Percentiles rank a stretch among this genome's conserved stretches.
These are phyloP conservation scores for Arctium lappa DNA, from an alignment of 129 eudicot genomes.

Conservation along the genomic window DNA sequence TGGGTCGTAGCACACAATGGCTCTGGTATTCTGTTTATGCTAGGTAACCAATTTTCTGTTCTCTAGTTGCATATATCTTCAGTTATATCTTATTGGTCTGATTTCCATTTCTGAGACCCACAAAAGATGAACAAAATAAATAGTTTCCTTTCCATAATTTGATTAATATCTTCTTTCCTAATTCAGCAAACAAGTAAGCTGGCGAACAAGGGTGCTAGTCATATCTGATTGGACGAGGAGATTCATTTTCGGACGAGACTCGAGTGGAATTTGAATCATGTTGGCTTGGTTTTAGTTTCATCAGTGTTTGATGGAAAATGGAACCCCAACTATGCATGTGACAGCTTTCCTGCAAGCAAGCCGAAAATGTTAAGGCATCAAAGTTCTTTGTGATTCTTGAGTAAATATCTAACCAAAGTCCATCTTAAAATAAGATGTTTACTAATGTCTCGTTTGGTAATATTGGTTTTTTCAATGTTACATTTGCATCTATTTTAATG, in stretches of 20 bases:
- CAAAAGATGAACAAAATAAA: background rate
- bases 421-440: background rate
- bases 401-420: background rate
- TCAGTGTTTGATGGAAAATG: slow-evolving; percentile 1
- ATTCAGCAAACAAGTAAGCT: slow-evolving; percentile 92
- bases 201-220: slow-evolving; percentile 83
- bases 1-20: slow-evolving; percentile 96
- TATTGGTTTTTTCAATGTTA: background rate
- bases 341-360: slow-evolving; percentile 15
- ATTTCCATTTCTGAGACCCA: background rate
- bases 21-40: slow-evolving; percentile 93
- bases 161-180: background rate
- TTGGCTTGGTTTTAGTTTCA: background rate
- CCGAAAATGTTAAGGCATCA: background rate
- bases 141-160: background rate
- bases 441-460: background rate
- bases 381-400: background rate
- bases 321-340: background rate
- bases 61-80: background rate
- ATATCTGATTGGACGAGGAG: slow-evolving; percentile 79
- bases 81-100: background rate
- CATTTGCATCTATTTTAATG: background rate
- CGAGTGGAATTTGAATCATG: slow-evolving; percentile 65
- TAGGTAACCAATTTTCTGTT: slow-evolving; percentile 40
- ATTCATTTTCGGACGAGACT: slow-evolving; percentile 78